These are phyloP conservation scores for Pelargonium australe DNA, from an alignment of 441 rosid species.

Conservation along the genomic window DNA sequence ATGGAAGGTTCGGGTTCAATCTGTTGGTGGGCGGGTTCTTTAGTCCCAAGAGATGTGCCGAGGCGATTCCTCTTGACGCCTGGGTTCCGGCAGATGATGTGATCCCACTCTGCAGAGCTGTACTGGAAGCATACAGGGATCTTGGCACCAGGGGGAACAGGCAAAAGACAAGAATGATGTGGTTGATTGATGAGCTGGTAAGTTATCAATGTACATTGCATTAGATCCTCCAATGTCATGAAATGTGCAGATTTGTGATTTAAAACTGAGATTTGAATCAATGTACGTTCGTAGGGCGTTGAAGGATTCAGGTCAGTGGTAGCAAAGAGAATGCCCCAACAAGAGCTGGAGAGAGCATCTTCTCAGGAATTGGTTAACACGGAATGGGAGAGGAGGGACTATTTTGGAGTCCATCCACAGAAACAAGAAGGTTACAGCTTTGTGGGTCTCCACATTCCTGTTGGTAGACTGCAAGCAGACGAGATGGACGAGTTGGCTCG, in stretches of 20 bases:
- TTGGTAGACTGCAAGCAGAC: slow-evolving; percentile 77
- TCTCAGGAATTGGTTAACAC: slow-evolving; percentile 55
- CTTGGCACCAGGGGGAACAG: slow-evolving; percentile 81
- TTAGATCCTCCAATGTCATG: too few relatives aligned
- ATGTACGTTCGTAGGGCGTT: slow-evolving; percentile 60
- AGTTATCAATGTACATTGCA: slow-evolving; percentile 21
- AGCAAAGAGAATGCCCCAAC: slow-evolving; percentile 59
- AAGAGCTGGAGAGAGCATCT: slow-evolving; percentile 58
- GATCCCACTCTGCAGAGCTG: slow-evolving; percentile 62
- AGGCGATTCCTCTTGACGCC: slow-evolving; percentile 87
- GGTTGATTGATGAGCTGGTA: slow-evolving; percentile 91
- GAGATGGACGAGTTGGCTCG: slow-evolving; percentile 87
- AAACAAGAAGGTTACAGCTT: slow-evolving; percentile 77
- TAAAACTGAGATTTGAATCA: background rate
- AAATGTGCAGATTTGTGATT: background rate
- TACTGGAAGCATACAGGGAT: slow-evolving; percentile 78
- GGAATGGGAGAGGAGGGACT: slow-evolving; percentile 79
- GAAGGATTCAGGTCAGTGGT: slow-evolving; percentile 81
- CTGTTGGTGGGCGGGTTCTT: slow-evolving; percentile 92
- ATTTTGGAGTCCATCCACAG: slow-evolving; percentile 73
- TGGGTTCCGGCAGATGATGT: slow-evolving; percentile 84
- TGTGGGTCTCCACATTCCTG: slow-evolving; percentile 76
- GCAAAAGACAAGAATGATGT: slow-evolving; percentile 96
- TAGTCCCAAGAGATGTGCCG: slow-evolving; percentile 74
- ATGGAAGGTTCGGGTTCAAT: slow-evolving; percentile 75